Evolutionary conservation across 352 stramenopile genomes (phyloP).

Genomic region (Globisporangium recalcitrans): DNA sequence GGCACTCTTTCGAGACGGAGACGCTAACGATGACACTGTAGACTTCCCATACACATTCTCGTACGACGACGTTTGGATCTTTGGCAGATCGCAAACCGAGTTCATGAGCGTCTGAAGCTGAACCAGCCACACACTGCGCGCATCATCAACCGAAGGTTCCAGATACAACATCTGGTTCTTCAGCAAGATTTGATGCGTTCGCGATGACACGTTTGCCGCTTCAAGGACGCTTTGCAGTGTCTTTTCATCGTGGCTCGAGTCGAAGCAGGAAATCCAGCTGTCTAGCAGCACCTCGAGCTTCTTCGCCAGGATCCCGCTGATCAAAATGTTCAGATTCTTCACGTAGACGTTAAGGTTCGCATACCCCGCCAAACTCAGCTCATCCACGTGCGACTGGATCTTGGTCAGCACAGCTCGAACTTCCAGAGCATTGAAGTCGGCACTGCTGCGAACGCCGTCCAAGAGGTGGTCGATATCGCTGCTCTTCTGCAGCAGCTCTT

Average conservation of each 20-base stretch:
- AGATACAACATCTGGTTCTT: conserved; percentile 97
- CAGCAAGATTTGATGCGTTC: conserved; percentile 91
- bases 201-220: conserved; percentile 39
- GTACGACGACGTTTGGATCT: conserved; percentile 84
- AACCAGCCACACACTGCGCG: conserved; percentile 83
- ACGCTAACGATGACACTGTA: conserved; percentile 50
- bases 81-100: conserved; percentile 91
- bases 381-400: conserved; percentile 91
- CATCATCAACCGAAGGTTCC: conserved; percentile 92
- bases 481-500: conserved; percentile 93
- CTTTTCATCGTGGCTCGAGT: conserved; percentile 56
- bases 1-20: conserved; percentile 53
- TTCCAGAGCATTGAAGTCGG: conserved; percentile 48
- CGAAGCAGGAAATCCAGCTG: conserved; percentile 73
- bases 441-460: conserved; percentile 50
- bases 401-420: conserved; percentile 69
- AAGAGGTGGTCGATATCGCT: conserved; percentile 91
- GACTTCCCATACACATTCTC: conserved; percentile 83
- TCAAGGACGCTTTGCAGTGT: conserved; percentile 36
- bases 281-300: conserved; percentile 64
- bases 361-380: conserved; percentile 94
- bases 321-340: conserved; percentile 86
- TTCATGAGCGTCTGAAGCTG: conserved; percentile 93
- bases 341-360: conserved; percentile 91
- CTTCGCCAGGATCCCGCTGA: conserved; percentile 78